Conservation (phyloP, 2,329 filamentous ascomycete genomes). For the Akanthomyces uredinophilus region DNA sequence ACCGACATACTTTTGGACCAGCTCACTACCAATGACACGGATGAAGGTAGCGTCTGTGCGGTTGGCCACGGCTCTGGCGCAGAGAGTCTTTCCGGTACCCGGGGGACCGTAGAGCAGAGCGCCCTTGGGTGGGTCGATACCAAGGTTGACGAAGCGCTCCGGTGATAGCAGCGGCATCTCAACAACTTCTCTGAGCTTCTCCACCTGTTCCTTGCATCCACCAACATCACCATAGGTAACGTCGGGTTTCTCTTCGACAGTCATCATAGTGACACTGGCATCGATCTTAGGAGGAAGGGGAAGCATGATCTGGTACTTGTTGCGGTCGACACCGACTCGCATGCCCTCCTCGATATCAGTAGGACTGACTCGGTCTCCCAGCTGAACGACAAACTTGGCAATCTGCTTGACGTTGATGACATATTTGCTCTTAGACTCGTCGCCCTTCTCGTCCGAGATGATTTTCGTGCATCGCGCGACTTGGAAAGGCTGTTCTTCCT, state of each 20-base stretch:
- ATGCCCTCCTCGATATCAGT: slow-evolving; percentile 99
- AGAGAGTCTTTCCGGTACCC: slow-evolving; percentile 98
- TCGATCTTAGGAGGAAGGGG: slow-evolving; percentile 98
- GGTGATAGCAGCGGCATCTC: slow-evolving; percentile 97
- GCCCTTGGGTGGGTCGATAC: slow-evolving; percentile 97
- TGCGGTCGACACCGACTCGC: slow-evolving; percentile 95
- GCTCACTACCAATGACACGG: slow-evolving; percentile 92
- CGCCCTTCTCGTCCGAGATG: slow-evolving; percentile 88
- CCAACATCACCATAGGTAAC: slow-evolving; percentile 98
- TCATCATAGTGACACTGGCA: slow-evolving; percentile 99
- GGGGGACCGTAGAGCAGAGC: slow-evolving; percentile 94
- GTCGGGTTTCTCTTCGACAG: slow-evolving; percentile 98
- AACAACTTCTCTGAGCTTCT: slow-evolving; percentile 97
- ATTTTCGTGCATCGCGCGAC: slow-evolving; percentile 99
- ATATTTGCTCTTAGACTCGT: slow-evolving; percentile 98
- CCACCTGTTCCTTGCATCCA: slow-evolving; percentile 98
- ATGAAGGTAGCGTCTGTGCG: slow-evolving; percentile 98
- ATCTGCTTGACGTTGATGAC: slow-evolving; percentile 99
- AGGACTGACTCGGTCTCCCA: slow-evolving; percentile 92
- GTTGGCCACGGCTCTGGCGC: slow-evolving; percentile 94
- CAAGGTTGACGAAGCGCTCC: slow-evolving; percentile 96
- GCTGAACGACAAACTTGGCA: slow-evolving; percentile 97
- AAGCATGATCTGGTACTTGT: slow-evolving; percentile 98
- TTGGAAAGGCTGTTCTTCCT: slow-evolving; percentile 94
- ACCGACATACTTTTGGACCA: slow-evolving; percentile 98